Percentiles rank a stretch among this genome's conserved stretches.
Evolutionary conservation across 805 yeast species (phyloP).

Genomic region (Candida qinlingensis): DNA sequence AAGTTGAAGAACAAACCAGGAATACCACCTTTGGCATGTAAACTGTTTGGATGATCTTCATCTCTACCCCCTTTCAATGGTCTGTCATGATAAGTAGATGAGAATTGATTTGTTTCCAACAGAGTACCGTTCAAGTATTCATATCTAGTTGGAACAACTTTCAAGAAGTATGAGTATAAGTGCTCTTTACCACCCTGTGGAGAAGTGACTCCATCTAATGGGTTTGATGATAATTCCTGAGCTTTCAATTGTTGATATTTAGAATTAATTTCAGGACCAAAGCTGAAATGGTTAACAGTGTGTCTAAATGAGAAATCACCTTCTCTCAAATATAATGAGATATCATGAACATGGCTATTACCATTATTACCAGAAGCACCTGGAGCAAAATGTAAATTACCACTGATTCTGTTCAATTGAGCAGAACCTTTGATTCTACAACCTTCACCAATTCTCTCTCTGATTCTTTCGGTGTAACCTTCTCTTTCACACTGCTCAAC

Average conservation of each 20-base stretch:
- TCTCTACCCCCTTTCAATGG: slow-evolving; percentile 85
- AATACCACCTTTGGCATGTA: slow-evolving; percentile 78
- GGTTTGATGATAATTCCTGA: slow-evolving; percentile 47
- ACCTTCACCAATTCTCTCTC: slow-evolving; percentile 67
- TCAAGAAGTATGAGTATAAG: slow-evolving; percentile 71
- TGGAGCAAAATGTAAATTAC: slow-evolving; percentile 94
- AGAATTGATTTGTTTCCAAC: slow-evolving; percentile 83
- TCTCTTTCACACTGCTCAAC: slow-evolving; percentile 88
- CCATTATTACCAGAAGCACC: slow-evolving; percentile 65
- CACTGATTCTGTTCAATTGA: slow-evolving; percentile 77
- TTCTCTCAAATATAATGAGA: slow-evolving; percentile 60
- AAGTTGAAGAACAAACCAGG: slow-evolving; percentile 87
- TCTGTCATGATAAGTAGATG: slow-evolving; percentile 83
- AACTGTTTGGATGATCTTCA: slow-evolving; percentile 82
- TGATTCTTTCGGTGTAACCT: slow-evolving; percentile 68
- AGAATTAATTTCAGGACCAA: slow-evolving; percentile 56
- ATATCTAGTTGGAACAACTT: slow-evolving; percentile 86
- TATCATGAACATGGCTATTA: slow-evolving; percentile 77
- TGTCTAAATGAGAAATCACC: slow-evolving; percentile 71
- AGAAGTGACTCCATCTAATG: slow-evolving; percentile 53
- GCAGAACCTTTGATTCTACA: slow-evolving; percentile 82
- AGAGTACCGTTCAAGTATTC: slow-evolving; percentile 53
- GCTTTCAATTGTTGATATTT: slow-evolving; percentile 14
- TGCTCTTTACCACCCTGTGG: slow-evolving; percentile 47
- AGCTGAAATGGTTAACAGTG: slow-evolving; percentile 70